Evolutionary conservation across 1,139 yeast species (phyloP).

Genomic region (Kurtzmaniella quercitrusa): DNA sequence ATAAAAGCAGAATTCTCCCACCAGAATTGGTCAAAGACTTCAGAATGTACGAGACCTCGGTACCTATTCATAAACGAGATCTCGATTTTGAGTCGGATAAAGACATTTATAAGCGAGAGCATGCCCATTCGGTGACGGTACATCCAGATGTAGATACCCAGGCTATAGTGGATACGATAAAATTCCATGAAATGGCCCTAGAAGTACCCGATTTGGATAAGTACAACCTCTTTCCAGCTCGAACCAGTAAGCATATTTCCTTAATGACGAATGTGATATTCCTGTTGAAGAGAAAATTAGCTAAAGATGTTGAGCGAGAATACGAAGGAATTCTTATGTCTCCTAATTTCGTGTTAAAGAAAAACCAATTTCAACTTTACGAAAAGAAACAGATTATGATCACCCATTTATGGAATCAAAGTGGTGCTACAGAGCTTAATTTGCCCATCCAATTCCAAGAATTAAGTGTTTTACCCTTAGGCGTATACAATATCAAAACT

Average conservation of each 20-base stretch:
- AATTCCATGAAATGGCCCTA: conserved; percentile 3
- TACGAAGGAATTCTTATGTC: conserved; percentile 4
- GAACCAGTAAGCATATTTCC: conserved; percentile 1
- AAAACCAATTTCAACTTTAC: conserved; percentile 28
- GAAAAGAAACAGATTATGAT: conserved; percentile 13
- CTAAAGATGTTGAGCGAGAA: conserved; percentile 4
- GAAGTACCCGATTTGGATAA: conserved; percentile 2
- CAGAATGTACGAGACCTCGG: conserved; percentile 26
- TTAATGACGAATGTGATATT: conserved; percentile 2
- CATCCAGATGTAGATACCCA: conserved; percentile 7
- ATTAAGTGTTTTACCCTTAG: conserved; percentile 5
- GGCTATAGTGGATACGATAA: conserved; percentile 4
- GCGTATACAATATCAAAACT: conserved; percentile 4
- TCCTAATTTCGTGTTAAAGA: conserved; percentile 13
- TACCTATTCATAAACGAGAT: conserved; percentile 36
- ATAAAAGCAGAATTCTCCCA: conserved; percentile 22
- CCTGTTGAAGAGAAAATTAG: conserved; percentile 2
- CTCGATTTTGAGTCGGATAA: conserved; percentile 23
- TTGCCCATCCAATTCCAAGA: conserved; percentile 6
- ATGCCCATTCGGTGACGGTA: conserved; percentile 3
- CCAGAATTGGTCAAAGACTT: conserved; percentile 41
- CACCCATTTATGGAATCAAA: conserved; percentile 5
- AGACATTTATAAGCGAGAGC: conserved; percentile 1
- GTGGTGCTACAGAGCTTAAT: conserved; percentile 6
- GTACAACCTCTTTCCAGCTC: conserved; percentile 4